Percentiles rank a stretch among this genome's conserved stretches.
Evolutionary conservation across 805 yeast species (phyloP).

Genomic region (Wickerhamomyces bovis): DNA sequence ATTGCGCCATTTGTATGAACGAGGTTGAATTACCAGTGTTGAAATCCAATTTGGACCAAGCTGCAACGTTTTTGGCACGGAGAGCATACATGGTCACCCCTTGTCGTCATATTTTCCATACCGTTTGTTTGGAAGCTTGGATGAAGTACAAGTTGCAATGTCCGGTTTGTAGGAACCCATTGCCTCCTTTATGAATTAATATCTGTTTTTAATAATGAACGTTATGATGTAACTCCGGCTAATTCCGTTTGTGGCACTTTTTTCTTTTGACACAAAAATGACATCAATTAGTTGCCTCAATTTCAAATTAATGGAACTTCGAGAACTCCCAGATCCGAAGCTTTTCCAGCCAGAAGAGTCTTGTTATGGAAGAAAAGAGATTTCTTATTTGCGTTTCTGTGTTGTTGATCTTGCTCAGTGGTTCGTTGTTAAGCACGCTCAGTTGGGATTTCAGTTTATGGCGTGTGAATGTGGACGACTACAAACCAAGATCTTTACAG

Average conservation of each 20-base stretch:
- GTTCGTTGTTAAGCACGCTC: not conserved
- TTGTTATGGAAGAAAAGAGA: not conserved
- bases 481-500: not conserved
- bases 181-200: conserved; percentile 67
- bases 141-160: conserved; percentile 90
- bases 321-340: too few relatives aligned
- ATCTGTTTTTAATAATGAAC: not conserved
- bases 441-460: not conserved
- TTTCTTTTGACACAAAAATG: too few relatives aligned
- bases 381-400: not conserved
- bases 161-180: conserved; percentile 81
- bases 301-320: too few relatives aligned
- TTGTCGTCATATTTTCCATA: conserved; percentile 84
- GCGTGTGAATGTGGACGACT: not conserved
- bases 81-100: conserved; percentile 79
- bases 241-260: not conserved
- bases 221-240: not conserved
- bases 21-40: conserved; percentile 55
- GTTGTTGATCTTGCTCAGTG: not conserved
- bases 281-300: not conserved
- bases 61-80: conserved; percentile 18
- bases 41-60: conserved; percentile 21
- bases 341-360: too few relatives aligned
- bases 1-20: conserved; percentile 89
- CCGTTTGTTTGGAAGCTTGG: conserved; percentile 87